These are phyloP conservation scores for Teunomyces kruisii DNA, from an alignment of 805 yeast species.

Conservation along the genomic window DNA sequence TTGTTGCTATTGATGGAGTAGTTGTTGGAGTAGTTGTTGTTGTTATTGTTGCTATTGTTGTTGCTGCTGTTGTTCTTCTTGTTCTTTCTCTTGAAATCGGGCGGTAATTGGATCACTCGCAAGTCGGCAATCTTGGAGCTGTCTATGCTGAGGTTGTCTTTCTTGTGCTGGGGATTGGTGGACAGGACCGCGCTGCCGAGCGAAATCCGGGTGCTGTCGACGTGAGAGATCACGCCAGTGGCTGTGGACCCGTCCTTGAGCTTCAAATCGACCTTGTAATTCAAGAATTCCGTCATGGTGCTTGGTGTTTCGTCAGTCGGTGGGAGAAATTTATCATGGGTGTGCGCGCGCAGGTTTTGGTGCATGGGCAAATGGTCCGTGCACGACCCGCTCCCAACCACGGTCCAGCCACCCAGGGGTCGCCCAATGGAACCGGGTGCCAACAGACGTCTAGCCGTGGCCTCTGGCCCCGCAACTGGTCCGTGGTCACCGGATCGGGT, in stretches of 20 bases:
- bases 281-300: conserved; percentile 39
- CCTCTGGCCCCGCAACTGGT: too few relatives aligned
- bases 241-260: conserved; percentile 39
- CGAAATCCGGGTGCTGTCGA: conserved; percentile 27
- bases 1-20: conserved; percentile 16
- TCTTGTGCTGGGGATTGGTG: conserved; percentile 8
- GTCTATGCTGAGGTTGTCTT: conserved; percentile 16
- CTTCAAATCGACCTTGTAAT: conserved; percentile 39
- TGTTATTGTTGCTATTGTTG: conserved; percentile 11
- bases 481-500: too few relatives aligned
- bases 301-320: too few relatives aligned
- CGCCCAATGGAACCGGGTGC: too few relatives aligned
- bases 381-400: too few relatives aligned
- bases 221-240: conserved; percentile 34
- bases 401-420: too few relatives aligned
- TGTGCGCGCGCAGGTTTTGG: too few relatives aligned
- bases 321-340: too few relatives aligned
- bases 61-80: conserved; percentile 17
- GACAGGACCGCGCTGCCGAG: conserved; percentile 23
- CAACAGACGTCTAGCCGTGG: too few relatives aligned
- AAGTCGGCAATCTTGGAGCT: conserved; percentile 51
- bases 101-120: conserved; percentile 57
- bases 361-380: too few relatives aligned
- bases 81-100: conserved; percentile 14
- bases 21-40: conserved; percentile 7